Percentiles rank a stretch among this genome's conserved stretches.
These are phyloP conservation scores for Viola pubescens DNA, from an alignment of 441 rosid species.

Conservation along the genomic window DNA sequence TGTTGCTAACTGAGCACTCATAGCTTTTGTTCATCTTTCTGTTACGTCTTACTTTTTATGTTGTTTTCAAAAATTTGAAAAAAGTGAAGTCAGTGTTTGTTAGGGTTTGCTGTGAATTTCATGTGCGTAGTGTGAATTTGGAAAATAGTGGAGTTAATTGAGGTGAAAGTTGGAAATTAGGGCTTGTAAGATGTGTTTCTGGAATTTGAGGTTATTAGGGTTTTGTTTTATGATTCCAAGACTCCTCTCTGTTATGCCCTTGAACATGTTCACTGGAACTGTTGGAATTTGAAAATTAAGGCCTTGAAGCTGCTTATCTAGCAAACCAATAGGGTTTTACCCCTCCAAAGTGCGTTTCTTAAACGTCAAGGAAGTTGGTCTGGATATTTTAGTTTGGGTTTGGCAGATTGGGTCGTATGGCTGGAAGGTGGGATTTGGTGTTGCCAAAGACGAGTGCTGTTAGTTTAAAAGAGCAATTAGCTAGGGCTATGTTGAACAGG, in stretches of 20 bases:
- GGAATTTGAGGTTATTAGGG: conserved; percentile 22
- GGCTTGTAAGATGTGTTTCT: not conserved
- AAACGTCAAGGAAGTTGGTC: conserved; percentile 1
- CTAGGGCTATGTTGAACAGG: conserved; percentile 50
- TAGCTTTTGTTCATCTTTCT: conserved; percentile 2
- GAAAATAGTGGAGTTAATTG: conserved; percentile 1
- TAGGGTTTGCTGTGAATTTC: conserved; percentile 13
- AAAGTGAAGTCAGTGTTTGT: conserved; percentile 19
- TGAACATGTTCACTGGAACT: too few species aligned
- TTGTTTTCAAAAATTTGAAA: not conserved
- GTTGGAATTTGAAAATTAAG: too few species aligned
- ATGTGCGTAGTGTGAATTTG: conserved; percentile 11
- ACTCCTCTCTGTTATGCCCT: too few species aligned
- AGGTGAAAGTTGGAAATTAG: conserved; percentile 1
- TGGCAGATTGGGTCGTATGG: conserved; percentile 26
- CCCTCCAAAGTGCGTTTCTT: too few species aligned
- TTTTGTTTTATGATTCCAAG: conserved; percentile 7
- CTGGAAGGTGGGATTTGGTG: conserved; percentile 48
- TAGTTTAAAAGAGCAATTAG: conserved; percentile 58
- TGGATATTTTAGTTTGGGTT: not conserved
- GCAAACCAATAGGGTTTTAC: too few species aligned
- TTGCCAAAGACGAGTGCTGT: conserved; percentile 33
- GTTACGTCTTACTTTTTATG: conserved; percentile 5
- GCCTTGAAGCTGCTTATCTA: too few species aligned
- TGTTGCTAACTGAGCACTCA: conserved; percentile 23